These are phyloP conservation scores for Leptographium flavum DNA, from an alignment of 2,329 filamentous ascomycete species.

Conservation along the genomic window DNA sequence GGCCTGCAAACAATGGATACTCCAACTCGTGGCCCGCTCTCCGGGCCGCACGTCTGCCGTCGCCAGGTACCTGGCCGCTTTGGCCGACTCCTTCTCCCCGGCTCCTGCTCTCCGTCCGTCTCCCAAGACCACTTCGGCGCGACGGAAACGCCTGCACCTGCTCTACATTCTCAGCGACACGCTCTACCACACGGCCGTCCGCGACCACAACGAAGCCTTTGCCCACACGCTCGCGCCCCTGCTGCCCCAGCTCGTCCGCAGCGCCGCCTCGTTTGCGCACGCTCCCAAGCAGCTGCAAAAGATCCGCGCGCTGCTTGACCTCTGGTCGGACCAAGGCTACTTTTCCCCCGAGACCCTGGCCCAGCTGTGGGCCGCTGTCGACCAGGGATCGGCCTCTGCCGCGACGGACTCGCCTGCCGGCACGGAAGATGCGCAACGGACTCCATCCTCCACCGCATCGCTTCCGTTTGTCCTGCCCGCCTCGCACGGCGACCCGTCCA, in stretches of 20 bases:
- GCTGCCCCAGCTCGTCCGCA: slow-evolving; percentile 47
- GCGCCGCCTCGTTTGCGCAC: slow-evolving; percentile 41
- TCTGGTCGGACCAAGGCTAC: slow-evolving; percentile 59
- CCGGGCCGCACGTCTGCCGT: slow-evolving; percentile 49
- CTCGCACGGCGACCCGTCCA: slow-evolving; percentile 59
- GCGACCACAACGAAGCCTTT: slow-evolving; percentile 34
- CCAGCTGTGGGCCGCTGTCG: slow-evolving; percentile 44
- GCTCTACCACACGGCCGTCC: slow-evolving; percentile 52
- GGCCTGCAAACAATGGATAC: slow-evolving; percentile 81
- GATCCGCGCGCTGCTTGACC: slow-evolving; percentile 45
- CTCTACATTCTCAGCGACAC: slow-evolving; percentile 70
- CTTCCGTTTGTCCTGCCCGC: slow-evolving; percentile 55
- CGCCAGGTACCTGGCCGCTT: slow-evolving; percentile 60
- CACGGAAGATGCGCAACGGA: slow-evolving; percentile 17
- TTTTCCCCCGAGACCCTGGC: slow-evolving; percentile 36
- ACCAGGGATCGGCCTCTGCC: slow-evolving; percentile 14
- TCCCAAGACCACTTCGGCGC: slow-evolving; percentile 25
- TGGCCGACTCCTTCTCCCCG: slow-evolving; percentile 44
- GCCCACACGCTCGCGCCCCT: slow-evolving; percentile 40
- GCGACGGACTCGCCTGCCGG: too few relatives aligned
- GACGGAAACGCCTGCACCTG: slow-evolving; percentile 58
- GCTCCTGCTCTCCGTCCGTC: too few relatives aligned
- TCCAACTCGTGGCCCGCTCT: slow-evolving; percentile 57
- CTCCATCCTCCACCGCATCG: slow-evolving; percentile 4
- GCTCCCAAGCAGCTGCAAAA: slow-evolving; percentile 53